A percentile compares a stretch with the other conserved stretches of the same genome.
phyloP scores from a whole-genome alignment of 1,284 basidiomycete species.

The Trichosporon coremiiforme region DNA sequence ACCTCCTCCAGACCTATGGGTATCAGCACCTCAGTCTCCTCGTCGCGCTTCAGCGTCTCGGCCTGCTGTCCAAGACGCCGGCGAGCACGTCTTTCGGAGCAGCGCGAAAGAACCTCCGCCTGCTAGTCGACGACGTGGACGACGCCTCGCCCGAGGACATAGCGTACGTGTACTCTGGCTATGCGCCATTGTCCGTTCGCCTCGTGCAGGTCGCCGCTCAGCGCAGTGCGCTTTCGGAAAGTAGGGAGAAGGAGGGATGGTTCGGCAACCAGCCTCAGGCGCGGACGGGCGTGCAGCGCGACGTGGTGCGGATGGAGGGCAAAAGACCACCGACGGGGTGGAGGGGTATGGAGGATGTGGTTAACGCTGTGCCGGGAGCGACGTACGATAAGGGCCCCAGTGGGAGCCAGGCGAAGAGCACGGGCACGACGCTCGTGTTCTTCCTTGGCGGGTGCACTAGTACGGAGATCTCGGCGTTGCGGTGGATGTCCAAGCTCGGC shows the following conservation, averaged over 20 bases:
- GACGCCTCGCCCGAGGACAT: slow-evolving; percentile 79
- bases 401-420: neutral
- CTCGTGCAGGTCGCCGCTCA: slow-evolving; percentile 90
- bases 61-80: slow-evolving; percentile 61
- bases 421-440: slow-evolving; percentile 83
- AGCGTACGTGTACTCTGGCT: slow-evolving; percentile 94
- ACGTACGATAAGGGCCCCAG: slow-evolving; percentile 70
- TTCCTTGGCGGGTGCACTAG: slow-evolving; percentile 99
- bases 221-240: slow-evolving; percentile 70
- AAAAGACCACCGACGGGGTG: slow-evolving; percentile 78
- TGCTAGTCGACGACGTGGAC: slow-evolving; percentile 86
- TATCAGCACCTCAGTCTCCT: slow-evolving; percentile 85
- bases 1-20: slow-evolving; percentile 92
- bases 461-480: slow-evolving; percentile 90
- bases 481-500: slow-evolving; percentile 82
- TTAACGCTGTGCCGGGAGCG: slow-evolving; percentile 77
- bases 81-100: slow-evolving; percentile 63
- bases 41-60: slow-evolving; percentile 72
- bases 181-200: slow-evolving; percentile 88
- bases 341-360: slow-evolving; percentile 92
- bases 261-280: neutral
- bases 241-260: slow-evolving; percentile 49
- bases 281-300: slow-evolving; percentile 38
- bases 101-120: slow-evolving; percentile 80
- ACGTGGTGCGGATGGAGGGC: slow-evolving; percentile 36